A percentile compares a stretch with the other conserved stretches of the same genome.
Conservation (phyloP, 257 asterid species). For the Echium plantagineum region DNA sequence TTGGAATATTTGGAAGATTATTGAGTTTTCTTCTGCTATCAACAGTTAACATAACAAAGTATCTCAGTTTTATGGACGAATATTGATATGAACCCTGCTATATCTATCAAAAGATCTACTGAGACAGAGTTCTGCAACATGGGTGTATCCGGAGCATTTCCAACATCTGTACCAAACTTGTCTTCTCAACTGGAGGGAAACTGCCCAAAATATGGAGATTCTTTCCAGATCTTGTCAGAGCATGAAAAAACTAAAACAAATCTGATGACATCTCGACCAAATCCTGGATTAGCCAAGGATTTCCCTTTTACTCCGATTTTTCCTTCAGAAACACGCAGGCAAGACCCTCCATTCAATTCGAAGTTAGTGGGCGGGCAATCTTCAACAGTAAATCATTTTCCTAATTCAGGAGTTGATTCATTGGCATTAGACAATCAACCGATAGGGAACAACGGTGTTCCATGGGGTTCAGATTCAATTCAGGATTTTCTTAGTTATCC, state of each 20-base stretch:
- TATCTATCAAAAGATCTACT: no score
- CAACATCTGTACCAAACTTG: neutral
- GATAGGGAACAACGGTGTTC: conserved; percentile 15
- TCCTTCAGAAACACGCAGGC: conserved; percentile 20
- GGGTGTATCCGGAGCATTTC: no score
- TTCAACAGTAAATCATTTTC: conserved; percentile 15
- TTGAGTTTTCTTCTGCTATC: no score
- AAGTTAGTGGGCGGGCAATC: conserved; percentile 24
- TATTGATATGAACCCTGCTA: no score
- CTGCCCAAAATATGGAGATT: conserved; percentile 42
- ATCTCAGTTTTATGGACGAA: no score
- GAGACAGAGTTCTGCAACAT: no score
- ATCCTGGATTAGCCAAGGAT: conserved; percentile 24
- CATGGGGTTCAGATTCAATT: conserved; percentile 30
- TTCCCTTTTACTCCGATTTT: conserved; percentile 23
- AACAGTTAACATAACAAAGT: no score
- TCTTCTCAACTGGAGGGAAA: conserved; percentile 16
- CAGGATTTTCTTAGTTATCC: conserved; percentile 35
- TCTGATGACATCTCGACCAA: conserved; percentile 19
- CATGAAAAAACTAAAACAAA: conserved; percentile 24
- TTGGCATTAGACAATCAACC: conserved; percentile 19
- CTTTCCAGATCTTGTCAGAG: conserved; percentile 33
- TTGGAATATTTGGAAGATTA: no score
- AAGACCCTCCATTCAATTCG: conserved; percentile 24
- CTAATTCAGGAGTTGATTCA: conserved; percentile 21